Percentiles rank a stretch among this genome's conserved stretches.
phyloP scores from a whole-genome alignment of 495 filamentous ascomycete species.

The Cetradonia linearis region DNA sequence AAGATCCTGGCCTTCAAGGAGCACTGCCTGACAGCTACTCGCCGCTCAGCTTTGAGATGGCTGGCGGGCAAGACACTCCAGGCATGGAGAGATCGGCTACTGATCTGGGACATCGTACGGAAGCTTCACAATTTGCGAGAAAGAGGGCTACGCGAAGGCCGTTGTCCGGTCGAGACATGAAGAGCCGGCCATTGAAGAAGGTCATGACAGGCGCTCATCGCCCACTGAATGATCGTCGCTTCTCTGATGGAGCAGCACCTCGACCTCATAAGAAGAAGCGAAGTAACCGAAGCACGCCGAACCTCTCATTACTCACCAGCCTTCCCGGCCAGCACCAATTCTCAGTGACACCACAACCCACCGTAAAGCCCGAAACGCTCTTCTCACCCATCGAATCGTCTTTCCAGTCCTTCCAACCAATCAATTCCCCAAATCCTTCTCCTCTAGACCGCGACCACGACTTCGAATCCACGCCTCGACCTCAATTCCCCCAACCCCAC shows the following conservation, averaged over 20 bases:
- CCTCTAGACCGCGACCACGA: constrained; percentile 10
- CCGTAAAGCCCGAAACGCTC: constrained; percentile 19
- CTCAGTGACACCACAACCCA: constrained; percentile 14
- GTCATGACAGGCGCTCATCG: constrained; percentile 11
- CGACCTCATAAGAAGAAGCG: constrained; percentile 15
- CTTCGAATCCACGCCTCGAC: constrained; percentile 12
- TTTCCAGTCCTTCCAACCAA: constrained; percentile 17
- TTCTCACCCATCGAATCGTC: constrained; percentile 19
- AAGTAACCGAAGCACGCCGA: constrained; percentile 16
- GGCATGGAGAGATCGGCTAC: constrained; percentile 16
- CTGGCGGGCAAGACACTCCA: constrained; percentile 17
- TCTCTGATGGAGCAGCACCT: constrained; percentile 20
- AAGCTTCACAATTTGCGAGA: constrained; percentile 12
- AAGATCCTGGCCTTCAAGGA: constrained; percentile 35
- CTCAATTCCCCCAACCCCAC: constrained; percentile 17
- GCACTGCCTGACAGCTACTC: constrained; percentile 29
- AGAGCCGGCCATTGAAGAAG: constrained; percentile 11
- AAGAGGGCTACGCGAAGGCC: constrained; percentile 14
- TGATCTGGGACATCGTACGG: constrained; percentile 8
- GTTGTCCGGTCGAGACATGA: constrained; percentile 16
- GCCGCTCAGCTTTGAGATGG: constrained; percentile 34
- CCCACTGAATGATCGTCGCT: constrained; percentile 20
- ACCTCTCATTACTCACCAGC: constrained; percentile 16
- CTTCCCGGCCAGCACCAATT: constrained; percentile 19
- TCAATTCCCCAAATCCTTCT: constrained; percentile 11